Evolutionary conservation across 768 basidiomycete species (phyloP), one percentile per base, ranked within the genome.

Genomic region (Lactarius quietus): DNA sequence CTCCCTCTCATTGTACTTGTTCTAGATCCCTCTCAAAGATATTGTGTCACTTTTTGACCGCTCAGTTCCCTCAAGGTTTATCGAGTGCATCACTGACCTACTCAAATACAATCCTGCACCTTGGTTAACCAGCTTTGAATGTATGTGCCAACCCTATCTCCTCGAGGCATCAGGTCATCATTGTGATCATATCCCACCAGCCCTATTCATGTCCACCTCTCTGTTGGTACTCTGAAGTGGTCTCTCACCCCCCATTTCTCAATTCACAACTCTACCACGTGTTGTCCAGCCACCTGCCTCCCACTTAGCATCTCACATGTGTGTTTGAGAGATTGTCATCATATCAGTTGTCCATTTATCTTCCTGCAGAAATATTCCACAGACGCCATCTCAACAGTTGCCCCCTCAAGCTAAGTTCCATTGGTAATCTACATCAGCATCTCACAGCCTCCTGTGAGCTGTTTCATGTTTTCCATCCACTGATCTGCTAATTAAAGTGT

Each of bases 41-140:
- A n/a, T n/a, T n/a, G n/a, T n/a, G n/a, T n/a, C n/a, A n/a, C n/a
- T n/a, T n/a, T n/a, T n/a, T n/a, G n/a, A n/a, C n/a, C n/a, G n/a
- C n/a, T n/a, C n/a, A n/a, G n/a, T n/a, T n/a, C n/a, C n/a, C n/a
- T 72, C 82, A 60, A 91, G 86, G 38, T 81, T 99, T 59, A 81
- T 99, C 72, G 88, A 97, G 72, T 95, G 93, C 77, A 97, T 99
- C 73, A 82, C 86, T 56, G 93, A 96, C 73, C 81, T 98, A 18
- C 84, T 99, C 66, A 90, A 87, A 71, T 98, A 97, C 77, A 92
- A 98, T 72, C 95, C 97, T 29, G 86, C 87, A 43, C 80, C 83
- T 57, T 89, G 97, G 33, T 80, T 98, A 57, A 97, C 95, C 1
- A 90, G 92, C 64, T 83, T 83, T 56, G 85, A 95, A 74, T 96